phyloP scores from a whole-genome alignment of 495 filamentous ascomycete species.

The Cenococcum geophilum region DNA sequence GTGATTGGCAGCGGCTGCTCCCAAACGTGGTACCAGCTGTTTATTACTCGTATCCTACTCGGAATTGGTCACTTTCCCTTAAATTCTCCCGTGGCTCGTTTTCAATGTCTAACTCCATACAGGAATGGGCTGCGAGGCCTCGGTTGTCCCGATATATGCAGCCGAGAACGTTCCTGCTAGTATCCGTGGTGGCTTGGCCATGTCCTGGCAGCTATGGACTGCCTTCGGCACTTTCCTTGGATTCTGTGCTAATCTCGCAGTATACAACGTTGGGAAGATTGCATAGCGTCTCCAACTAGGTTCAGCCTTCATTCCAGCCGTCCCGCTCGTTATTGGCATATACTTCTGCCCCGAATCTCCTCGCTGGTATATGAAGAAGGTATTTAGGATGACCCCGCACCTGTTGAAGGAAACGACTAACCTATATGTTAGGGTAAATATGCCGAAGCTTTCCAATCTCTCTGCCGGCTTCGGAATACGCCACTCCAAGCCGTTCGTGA shows the following conservation, averaged over 20 bases:
- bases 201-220: slow-evolving; percentile 84
- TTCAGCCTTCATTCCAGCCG: slow-evolving; percentile 69
- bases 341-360: slow-evolving; percentile 69
- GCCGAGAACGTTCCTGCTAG: slow-evolving; percentile 69
- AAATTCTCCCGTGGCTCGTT: slow-evolving; percentile 16
- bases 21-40: slow-evolving; percentile 55
- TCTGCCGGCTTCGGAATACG: slow-evolving; percentile 53
- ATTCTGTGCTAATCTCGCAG: slow-evolving; percentile 62
- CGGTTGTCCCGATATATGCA: slow-evolving; percentile 55
- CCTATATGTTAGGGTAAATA: slow-evolving; percentile 38
- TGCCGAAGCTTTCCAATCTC: slow-evolving; percentile 50
- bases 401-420: too few relatives aligned
- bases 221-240: slow-evolving; percentile 56
- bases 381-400: too few relatives aligned
- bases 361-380: slow-evolving; percentile 56
- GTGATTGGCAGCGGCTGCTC: slow-evolving; percentile 52
- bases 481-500: slow-evolving; percentile 58
- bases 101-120: slow-evolving; percentile 28
- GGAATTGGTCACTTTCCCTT: not conserved
- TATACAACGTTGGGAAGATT: slow-evolving; percentile 49
- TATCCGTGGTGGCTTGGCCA: slow-evolving; percentile 73
- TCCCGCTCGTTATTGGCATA: slow-evolving; percentile 59
- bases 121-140: slow-evolving; percentile 61
- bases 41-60: slow-evolving; percentile 50
- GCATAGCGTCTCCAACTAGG: slow-evolving; percentile 76